Percentiles rank a stretch among this genome's conserved stretches.
Evolutionary conservation across 768 basidiomycete genomes (phyloP).

Genomic region (Plicaturopsis crispa): DNA sequence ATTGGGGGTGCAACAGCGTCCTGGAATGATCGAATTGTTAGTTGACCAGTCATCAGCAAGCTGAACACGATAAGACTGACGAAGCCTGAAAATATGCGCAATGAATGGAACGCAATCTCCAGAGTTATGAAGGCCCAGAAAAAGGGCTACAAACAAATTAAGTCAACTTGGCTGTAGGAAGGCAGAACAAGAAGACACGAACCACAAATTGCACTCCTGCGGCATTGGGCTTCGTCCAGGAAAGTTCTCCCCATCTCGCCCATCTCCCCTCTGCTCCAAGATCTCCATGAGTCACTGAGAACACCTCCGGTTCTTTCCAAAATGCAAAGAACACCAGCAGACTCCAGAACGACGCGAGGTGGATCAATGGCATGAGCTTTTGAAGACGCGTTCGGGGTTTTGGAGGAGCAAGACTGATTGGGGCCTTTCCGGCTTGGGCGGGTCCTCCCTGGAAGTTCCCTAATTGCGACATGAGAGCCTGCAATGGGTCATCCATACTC

Average conservation of each 20-base stretch:
- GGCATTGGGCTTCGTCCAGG: slow-evolving; percentile 23
- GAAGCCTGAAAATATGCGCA: slow-evolving; percentile 62
- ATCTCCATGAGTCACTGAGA: slow-evolving; percentile 27
- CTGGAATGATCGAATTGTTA: slow-evolving; percentile 22
- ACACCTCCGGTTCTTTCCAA: slow-evolving; percentile 51
- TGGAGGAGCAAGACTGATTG: slow-evolving; percentile 12
- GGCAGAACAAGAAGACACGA: too few relatives aligned
- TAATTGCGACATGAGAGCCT: slow-evolving; percentile 23
- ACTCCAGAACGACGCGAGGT: slow-evolving; percentile 55
- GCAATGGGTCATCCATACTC: slow-evolving; percentile 20
- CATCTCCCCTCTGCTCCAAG: slow-evolving; percentile 42
- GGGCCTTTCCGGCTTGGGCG: slow-evolving; percentile 6
- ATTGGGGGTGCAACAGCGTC: slow-evolving; percentile 52
- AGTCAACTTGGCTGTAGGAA: too few relatives aligned
- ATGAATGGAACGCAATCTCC: slow-evolving; percentile 62
- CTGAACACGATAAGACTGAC: slow-evolving; percentile 31
- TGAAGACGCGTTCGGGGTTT: slow-evolving; percentile 40
- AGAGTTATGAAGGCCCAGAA: slow-evolving; percentile 78
- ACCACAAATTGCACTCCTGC: slow-evolving; percentile 52
- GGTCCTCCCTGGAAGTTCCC: slow-evolving; percentile 8
- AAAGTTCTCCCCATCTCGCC: slow-evolving; percentile 45
- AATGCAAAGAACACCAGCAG: slow-evolving; percentile 64
- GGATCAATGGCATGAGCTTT: slow-evolving; percentile 58
- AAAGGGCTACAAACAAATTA: slow-evolving; percentile 76
- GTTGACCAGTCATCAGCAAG: background rate